These are phyloP conservation scores for Codiaeum variegatum DNA, from an alignment of 441 rosid genomes.

Conservation along the genomic window DNA sequence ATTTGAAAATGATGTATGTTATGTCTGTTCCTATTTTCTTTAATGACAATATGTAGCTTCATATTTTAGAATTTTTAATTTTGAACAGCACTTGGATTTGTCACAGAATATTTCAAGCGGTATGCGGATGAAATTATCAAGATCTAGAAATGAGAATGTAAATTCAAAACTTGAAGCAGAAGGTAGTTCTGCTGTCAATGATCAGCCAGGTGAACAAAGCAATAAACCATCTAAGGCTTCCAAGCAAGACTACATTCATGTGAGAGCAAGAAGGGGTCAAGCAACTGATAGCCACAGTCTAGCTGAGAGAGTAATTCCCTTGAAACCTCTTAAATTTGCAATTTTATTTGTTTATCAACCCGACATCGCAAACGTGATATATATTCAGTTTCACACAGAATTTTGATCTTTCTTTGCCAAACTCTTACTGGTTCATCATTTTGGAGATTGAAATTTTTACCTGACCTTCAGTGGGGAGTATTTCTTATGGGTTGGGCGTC, in stretches of 20 bases:
- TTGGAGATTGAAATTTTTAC: background rate
- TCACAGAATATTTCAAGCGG: slow-evolving; percentile 57
- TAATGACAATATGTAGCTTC: background rate
- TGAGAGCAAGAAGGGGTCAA: slow-evolving; percentile 81
- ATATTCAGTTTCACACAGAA: slow-evolving; percentile 2
- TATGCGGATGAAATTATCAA: slow-evolving; percentile 47
- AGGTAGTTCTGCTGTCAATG: slow-evolving; percentile 53
- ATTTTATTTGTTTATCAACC: slow-evolving; percentile 15
- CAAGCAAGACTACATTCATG: slow-evolving; percentile 67
- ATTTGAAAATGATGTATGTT: background rate
- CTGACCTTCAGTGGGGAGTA: background rate
- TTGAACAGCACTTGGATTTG: slow-evolving; percentile 19
- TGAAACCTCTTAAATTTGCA: slow-evolving; percentile 10
- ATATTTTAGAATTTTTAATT: background rate
- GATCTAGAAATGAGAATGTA: slow-evolving; percentile 40
- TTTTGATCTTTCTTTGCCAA: background rate
- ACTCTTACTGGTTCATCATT: background rate
- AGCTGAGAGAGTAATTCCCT: slow-evolving; percentile 69
- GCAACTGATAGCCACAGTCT: slow-evolving; percentile 88
- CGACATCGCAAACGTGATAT: background rate
- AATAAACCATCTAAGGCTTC: slow-evolving; percentile 57
- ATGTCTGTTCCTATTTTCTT: background rate
- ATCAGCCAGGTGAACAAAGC: slow-evolving; percentile 47
- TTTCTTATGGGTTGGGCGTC: background rate
- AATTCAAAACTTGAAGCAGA: slow-evolving; percentile 58